Conservation (phyloP, 2,329 filamentous ascomycete species). For the Pleurostoma richardsiae region DNA sequence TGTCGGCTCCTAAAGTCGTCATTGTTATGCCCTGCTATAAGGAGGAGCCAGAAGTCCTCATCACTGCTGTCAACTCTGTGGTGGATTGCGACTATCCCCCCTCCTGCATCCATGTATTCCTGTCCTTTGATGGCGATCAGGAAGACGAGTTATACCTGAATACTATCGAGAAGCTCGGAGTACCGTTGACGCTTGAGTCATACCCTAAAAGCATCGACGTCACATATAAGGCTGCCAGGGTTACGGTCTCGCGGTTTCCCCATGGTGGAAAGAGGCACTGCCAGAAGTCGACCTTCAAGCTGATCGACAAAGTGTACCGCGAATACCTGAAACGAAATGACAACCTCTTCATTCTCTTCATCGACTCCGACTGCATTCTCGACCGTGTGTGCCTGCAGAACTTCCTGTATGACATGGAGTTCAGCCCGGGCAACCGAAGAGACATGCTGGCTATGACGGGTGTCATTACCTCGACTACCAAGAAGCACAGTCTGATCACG, state of each 20-base stretch:
- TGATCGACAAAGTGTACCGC: slow-evolving; percentile 89
- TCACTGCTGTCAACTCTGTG: slow-evolving; percentile 85
- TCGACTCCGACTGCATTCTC: slow-evolving; percentile 94
- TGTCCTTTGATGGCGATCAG: slow-evolving; percentile 89
- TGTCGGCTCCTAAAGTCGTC: slow-evolving; percentile 86
- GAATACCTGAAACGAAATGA: slow-evolving; percentile 84
- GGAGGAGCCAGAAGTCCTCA: slow-evolving; percentile 76
- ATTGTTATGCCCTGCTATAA: slow-evolving; percentile 97
- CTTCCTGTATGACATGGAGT: slow-evolving; percentile 98
- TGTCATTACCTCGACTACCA: slow-evolving; percentile 90
- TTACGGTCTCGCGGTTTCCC: slow-evolving; percentile 87
- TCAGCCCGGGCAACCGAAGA: slow-evolving; percentile 84
- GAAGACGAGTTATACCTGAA: slow-evolving; percentile 86
- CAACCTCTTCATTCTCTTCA: slow-evolving; percentile 92
- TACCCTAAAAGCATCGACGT: slow-evolving; percentile 92
- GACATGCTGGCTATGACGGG: slow-evolving; percentile 98
- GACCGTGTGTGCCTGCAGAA: slow-evolving; percentile 91
- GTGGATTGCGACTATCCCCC: slow-evolving; percentile 92
- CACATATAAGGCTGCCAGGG: slow-evolving; percentile 71
- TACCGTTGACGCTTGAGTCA: slow-evolving; percentile 67
- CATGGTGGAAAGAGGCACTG: slow-evolving; percentile 93
- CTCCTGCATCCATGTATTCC: slow-evolving; percentile 87
- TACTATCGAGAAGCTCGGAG: slow-evolving; percentile 79
- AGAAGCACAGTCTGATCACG: slow-evolving; percentile 83
- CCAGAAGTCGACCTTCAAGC: slow-evolving; percentile 86